Percentiles rank a stretch among this genome's conserved stretches.
Conservation (phyloP, 768 basidiomycete genomes). For the Suillus brevipes region DNA sequence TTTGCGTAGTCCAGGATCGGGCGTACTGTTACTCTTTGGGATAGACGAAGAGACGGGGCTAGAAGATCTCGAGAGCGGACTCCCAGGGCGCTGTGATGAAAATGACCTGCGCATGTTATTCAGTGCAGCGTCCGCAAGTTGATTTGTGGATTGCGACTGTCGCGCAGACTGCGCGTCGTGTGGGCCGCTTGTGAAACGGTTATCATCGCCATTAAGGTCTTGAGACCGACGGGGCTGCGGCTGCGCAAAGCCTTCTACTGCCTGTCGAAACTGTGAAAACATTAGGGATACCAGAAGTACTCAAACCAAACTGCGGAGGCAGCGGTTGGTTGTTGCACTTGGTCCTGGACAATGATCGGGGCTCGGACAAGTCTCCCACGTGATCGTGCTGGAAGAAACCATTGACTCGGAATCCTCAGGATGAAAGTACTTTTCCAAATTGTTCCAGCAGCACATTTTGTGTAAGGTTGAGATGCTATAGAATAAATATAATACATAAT, state of each 20-base stretch:
- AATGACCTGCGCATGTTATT: conserved; percentile 65
- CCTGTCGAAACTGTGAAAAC: conserved; percentile 75
- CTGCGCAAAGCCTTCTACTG: conserved; percentile 68
- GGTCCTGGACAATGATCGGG: neutral
- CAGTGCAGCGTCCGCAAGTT: neutral
- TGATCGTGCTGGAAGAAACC: neutral
- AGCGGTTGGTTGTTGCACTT: neutral
- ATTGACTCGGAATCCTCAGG: neutral
- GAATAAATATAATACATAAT: neutral
- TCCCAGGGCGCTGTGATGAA: conserved; percentile 45
- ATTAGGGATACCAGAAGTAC: conserved; percentile 36
- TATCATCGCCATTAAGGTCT: conserved; percentile 26
- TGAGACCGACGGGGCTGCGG: conserved; percentile 41
- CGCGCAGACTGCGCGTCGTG: conserved; percentile 27
- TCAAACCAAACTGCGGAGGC: neutral
- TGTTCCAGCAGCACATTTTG: neutral
- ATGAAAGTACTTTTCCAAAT: neutral
- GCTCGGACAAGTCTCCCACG: conserved; percentile 8
- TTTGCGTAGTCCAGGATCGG: conserved; percentile 41
- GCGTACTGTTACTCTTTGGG: conserved; percentile 10
- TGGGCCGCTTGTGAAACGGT: conserved; percentile 39
- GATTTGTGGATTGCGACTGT: conserved; percentile 39
- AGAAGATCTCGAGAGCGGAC: conserved; percentile 23
- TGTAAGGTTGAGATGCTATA: neutral
- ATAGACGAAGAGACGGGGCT: conserved; percentile 26